Base-by-base conservation (phyloP, 2,329 filamentous ascomycete species). In the Alternaria sp. region DNA sequence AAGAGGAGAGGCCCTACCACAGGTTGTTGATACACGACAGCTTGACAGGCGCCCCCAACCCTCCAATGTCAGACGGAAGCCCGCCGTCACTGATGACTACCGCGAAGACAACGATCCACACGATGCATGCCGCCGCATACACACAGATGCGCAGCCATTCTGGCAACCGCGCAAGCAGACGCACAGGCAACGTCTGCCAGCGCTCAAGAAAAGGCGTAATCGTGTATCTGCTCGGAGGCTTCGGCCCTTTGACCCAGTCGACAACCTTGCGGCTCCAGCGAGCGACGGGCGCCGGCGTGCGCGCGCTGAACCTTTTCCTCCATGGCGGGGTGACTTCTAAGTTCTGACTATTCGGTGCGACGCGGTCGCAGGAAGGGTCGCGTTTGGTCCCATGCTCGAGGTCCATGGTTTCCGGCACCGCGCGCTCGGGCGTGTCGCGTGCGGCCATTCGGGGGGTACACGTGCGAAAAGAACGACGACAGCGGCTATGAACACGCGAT, bases 91-190 rank as follows among this genome's bases (percentile, higher is more conserved):
- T 86, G 78, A 92, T 86, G 32, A 94, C 85, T 26, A 93, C 77
- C 23, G 86, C 85, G 76, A 94, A 94, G 1, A 87, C 82, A 30
- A 91, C 78, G 15, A 91, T 78, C 92, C 92, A 95, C 25, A 87
- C 74, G 25, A 86, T 83, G 47, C 90, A 86, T 59, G 88, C 89
- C 17, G 82, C 76, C 21, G 87, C 77, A 40, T 90, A 83, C 4
- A 91, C 79, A 71, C 82, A 83, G 10, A 85, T 84, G 59, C 90
- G 87, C 63, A 79, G 84, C 62, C 79, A 80, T 57, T 83, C 84
- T 0, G 89, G 89, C 2, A 91, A 76, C 60, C 87, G 85, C 59
- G 81, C 86, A 57, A 93, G 78, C 45, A 92, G 77, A 46, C 81
- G 80, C 59, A 89, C 81, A 5, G 91, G 92, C 25, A 86, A 86